Evolutionary conservation across 495 filamentous ascomycete species (phyloP).

Genomic region (Trichocladium antarcticum): DNA sequence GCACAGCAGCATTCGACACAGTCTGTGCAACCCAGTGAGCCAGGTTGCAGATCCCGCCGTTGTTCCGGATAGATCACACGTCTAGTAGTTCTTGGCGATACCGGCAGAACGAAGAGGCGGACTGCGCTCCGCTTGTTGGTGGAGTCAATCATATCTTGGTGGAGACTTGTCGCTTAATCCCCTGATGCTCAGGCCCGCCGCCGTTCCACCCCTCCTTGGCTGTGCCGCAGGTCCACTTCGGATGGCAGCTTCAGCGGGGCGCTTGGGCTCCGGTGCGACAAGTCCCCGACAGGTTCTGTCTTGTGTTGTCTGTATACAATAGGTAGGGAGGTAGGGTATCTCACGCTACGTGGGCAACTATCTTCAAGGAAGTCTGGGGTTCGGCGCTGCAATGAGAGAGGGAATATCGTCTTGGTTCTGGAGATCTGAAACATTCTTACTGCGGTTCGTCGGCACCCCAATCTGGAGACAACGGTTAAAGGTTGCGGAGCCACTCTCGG

Average conservation of each 20-base stretch:
- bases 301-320: too few species aligned
- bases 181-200: background rate
- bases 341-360: too few species aligned
- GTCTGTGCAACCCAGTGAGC: constrained; percentile 10
- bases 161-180: background rate
- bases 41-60: constrained; percentile 2
- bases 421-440: background rate
- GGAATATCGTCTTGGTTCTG: background rate
- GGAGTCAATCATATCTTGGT: background rate
- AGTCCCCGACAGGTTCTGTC: too few species aligned
- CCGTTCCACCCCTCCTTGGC: background rate
- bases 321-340: too few species aligned
- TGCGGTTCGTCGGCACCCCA: background rate
- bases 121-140: background rate
- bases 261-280: too few species aligned
- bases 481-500: background rate
- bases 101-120: background rate
- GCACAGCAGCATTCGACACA: background rate
- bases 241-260: too few species aligned
- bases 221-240: too few species aligned
- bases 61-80: background rate
- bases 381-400: too few species aligned
- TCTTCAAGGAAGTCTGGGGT: too few species aligned
- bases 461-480: background rate
- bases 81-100: background rate